Evolutionary conservation across 2,329 filamentous ascomycete species (phyloP), one percentile per base, ranked within the genome.

Genomic region (Raffaelea arxii): DNA sequence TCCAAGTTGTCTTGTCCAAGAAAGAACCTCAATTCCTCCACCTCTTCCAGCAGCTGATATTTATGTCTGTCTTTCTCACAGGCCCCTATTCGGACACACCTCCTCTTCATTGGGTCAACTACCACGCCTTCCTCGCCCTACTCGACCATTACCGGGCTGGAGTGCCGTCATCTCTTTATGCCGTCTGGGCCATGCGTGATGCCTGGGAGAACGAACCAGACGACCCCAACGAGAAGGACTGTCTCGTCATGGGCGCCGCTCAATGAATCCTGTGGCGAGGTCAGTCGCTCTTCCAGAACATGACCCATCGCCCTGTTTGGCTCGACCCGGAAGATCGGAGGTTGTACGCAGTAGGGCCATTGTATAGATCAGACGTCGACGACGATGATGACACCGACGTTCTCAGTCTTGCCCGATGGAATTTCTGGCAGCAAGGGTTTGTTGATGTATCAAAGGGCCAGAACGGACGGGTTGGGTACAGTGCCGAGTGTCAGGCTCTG

Each of bases 181-280:
- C 40, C 23, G 22, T 30, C 25, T 30, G 40, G 23, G 25, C 40
- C 25, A 27, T 30, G 24, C 24, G 40, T 22, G 23, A 27, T 18
- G 25, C 40, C 23, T 42, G 38, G 24, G 24, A 42, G 16, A 7
- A 10, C 24, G 40, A 42, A 25, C 24, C 40, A 23, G 40, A 42
- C 9, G 40, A 42, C 18, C 38, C 18, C 38, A 23, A 23, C 38
- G 14, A 40, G 38, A 30, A 42, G 16, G 40, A 42, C 40, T 30
- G 40, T 18, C 23, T 41, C 40, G 25, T 19, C 25, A 42, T 42
- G 40, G 25, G 24, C 12, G 23, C 24, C 11, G 40, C 40, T 3
- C 40, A 42, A 21, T 42, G 40, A 25, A 42, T 42, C 40, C 5
- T 42, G 24, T 42, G 40, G 40, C 14, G n/a, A 7, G 40, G 24